phyloP scores from a whole-genome alignment of 176 grass and related monocot genomes.

The Ampelocalamus luodianensis region DNA sequence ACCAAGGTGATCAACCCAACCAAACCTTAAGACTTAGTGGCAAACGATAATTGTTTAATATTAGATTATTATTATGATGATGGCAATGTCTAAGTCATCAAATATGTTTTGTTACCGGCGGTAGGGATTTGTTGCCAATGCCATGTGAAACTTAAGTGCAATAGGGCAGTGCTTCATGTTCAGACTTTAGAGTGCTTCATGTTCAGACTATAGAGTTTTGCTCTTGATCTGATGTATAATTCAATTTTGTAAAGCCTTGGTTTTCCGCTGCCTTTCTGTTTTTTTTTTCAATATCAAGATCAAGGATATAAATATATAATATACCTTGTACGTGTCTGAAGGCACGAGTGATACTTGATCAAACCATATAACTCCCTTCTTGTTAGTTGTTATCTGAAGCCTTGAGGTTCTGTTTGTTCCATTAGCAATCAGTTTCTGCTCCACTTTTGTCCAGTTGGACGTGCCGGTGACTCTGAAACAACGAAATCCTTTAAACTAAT shows the following conservation, averaged over 20 bases:
- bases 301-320: background rate
- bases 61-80: slow-evolving; percentile 1
- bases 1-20: slow-evolving; percentile 1
- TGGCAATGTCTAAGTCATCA: background rate
- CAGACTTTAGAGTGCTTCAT: slow-evolving; percentile 32
- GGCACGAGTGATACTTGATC: slow-evolving; percentile 73
- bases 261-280: background rate
- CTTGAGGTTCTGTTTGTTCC: slow-evolving; percentile 52
- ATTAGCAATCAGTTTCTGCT: slow-evolving; percentile 42
- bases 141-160: slow-evolving; percentile 48
- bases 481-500: background rate
- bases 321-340: slow-evolving; percentile 64
- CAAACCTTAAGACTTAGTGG: background rate
- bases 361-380: slow-evolving; percentile 58
- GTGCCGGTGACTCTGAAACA: slow-evolving; percentile 43
- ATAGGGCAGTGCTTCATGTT: slow-evolving; percentile 37
- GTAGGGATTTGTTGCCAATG: slow-evolving; percentile 46
- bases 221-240: slow-evolving; percentile 20
- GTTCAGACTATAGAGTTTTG: slow-evolving; percentile 38
- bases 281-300: background rate
- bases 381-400: slow-evolving; percentile 57
- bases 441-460: slow-evolving; percentile 61
- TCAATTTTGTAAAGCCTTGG: slow-evolving; percentile 6
- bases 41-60: background rate
- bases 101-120: slow-evolving; percentile 51